Conservation (phyloP, 495 filamentous ascomycete species). For the Cercophora newfieldiana region DNA sequence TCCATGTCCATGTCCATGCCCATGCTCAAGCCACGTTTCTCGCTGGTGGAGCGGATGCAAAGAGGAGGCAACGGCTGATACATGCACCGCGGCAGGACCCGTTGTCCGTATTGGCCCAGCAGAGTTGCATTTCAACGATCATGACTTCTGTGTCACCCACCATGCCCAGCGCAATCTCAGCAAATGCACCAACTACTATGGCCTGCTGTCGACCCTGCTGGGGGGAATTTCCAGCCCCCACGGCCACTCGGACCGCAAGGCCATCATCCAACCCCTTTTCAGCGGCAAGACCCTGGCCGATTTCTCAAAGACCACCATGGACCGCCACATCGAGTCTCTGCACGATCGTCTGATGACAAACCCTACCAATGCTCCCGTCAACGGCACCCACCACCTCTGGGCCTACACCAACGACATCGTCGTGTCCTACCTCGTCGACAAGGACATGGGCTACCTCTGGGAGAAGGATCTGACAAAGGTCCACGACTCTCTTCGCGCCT, state of each 20-base stretch:
- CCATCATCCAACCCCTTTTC: slow-evolving; percentile 13
- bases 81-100: not conserved
- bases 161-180: not conserved
- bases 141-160: slow-evolving; percentile 7
- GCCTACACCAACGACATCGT: slow-evolving; percentile 10
- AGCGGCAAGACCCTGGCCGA: not conserved
- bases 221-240: slow-evolving; percentile 10
- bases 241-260: not conserved
- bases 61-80: no score
- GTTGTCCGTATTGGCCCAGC: slow-evolving; percentile 6
- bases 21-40: no score
- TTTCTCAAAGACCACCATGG: slow-evolving; percentile 9
- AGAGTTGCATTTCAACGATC: slow-evolving; percentile 15
- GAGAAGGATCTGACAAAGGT: not conserved
- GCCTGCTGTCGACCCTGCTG: not conserved
- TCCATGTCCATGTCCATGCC: no score
- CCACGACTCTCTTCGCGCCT: slow-evolving; percentile 1
- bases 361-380: not conserved
- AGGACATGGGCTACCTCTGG: slow-evolving; percentile 11
- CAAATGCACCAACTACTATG: slow-evolving; percentile 16
- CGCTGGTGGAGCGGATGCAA: no score
- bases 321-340: slow-evolving; percentile 5
- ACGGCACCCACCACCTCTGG: slow-evolving; percentile 6
- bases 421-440: slow-evolving; percentile 10
- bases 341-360: not conserved